Base-by-base conservation (phyloP, 1,284 basidiomycete genomes). In the Farysia itapuensis region DNA sequence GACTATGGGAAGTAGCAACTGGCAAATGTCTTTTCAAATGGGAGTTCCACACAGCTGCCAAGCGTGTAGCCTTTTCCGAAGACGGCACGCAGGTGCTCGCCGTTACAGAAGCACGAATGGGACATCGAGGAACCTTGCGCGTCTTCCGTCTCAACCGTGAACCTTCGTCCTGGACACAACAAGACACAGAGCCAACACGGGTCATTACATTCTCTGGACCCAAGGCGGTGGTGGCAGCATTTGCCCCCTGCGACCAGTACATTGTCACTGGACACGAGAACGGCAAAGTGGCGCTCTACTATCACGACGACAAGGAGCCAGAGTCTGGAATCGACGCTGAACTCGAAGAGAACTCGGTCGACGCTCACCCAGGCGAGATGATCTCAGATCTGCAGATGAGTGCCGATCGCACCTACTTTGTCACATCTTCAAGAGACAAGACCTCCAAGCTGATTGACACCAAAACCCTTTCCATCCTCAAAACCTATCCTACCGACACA, bases 1-100 rank as follows among this genome's bases (percentile, higher is more conserved):
- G 87, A 60, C 82, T 99, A 19, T 99, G 94, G 94, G 83, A 85
- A 43, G 89, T 96, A 21, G 80, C 85, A 43, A 89, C 87, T 2
- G 95, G 94, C 56, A 90, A 93, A 79, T 93, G 90, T 74, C 81
- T 77, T 31, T 75, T 56, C 50, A 42, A 46, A 18, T 98, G 95
- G 95, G 94, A 97, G 78, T 97, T 97, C 81, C 87, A 90, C 32
- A 98, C 94, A 1, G 94, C 95, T 3, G 90, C 97, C 67, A 97
- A 96, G 82, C 83, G 94, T 36, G 94, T 97, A 21, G 84, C 86
- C 12, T 91, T 88, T 80, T 91, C 86, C 78, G 83, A 84, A 39
- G 61, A 70, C 83, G 85, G 74, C 82, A 94, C 32, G 5, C 71
- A 76, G 42, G 49, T 76, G 7, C 85, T 97, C 23, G 91, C 89